Conservation (phyloP, 1,139 yeast genomes). For the Geotrichum klebahnii region DNA sequence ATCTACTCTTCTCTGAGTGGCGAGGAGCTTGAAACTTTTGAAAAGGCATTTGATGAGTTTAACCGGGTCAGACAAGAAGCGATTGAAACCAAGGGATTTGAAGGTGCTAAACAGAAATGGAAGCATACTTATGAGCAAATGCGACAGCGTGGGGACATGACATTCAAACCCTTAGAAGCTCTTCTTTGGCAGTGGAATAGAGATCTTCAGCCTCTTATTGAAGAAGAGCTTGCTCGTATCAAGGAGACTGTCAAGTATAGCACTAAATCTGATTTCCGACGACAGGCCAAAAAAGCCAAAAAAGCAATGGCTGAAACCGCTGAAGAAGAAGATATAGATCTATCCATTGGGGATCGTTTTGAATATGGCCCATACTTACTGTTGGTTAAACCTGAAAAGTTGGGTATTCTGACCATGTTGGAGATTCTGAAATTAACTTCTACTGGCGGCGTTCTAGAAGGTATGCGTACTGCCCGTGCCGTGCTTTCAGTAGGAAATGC, state of each 20-base stretch:
- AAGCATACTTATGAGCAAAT: slow-evolving; percentile 72
- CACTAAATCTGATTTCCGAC: slow-evolving; percentile 9
- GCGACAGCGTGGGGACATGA: slow-evolving; percentile 41
- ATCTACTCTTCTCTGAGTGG: slow-evolving; percentile 49
- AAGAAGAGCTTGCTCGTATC: slow-evolving; percentile 54
- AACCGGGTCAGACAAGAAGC: slow-evolving; percentile 72
- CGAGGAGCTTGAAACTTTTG: slow-evolving; percentile 56
- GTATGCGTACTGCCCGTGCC: slow-evolving; percentile 81
- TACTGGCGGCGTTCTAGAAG: slow-evolving; percentile 74
- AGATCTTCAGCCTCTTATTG: slow-evolving; percentile 63
- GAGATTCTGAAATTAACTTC: slow-evolving; percentile 73
- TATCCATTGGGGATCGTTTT: slow-evolving; percentile 48
- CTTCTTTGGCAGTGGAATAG: slow-evolving; percentile 75
- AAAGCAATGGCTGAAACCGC: slow-evolving; percentile 16
- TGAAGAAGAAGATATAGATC: slow-evolving; percentile 22
- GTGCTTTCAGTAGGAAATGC: slow-evolving; percentile 79
- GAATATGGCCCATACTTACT: slow-evolving; percentile 76
- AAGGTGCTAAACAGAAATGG: slow-evolving; percentile 88
- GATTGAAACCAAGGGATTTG: slow-evolving; percentile 73
- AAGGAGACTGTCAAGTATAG: slow-evolving; percentile 28
- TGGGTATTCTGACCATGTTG: slow-evolving; percentile 78
- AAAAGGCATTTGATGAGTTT: slow-evolving; percentile 59
- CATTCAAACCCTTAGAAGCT: slow-evolving; percentile 61
- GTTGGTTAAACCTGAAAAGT: slow-evolving; percentile 69
- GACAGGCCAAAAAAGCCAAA: slow-evolving; percentile 14